Conservation (phyloP, 148 eudicot genomes). For the Cornus kousa region DNA sequence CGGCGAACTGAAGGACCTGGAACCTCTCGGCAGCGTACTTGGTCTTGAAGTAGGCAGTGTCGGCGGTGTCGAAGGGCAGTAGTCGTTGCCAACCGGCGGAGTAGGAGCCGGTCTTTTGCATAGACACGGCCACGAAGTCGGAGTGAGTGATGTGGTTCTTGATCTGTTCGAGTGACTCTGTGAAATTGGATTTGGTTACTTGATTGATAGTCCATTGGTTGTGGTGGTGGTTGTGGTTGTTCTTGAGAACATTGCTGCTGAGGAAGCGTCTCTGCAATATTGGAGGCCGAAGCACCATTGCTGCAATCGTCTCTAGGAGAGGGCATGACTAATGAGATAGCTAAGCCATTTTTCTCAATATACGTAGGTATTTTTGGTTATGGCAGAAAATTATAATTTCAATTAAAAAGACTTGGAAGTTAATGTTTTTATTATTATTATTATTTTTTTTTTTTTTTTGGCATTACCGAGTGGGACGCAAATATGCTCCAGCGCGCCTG, state of each 20-base stretch:
- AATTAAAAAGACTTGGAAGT: too few relatives aligned
- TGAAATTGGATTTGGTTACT: conserved; percentile 72
- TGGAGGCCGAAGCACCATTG: neutral
- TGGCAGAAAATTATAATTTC: too few relatives aligned
- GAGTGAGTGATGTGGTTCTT: conserved; percentile 41
- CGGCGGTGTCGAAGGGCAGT: conserved; percentile 59
- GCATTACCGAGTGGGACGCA: too few relatives aligned
- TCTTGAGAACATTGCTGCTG: conserved; percentile 20
- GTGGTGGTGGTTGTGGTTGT: conserved; percentile 9
- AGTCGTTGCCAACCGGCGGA: conserved; percentile 80
- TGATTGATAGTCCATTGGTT: conserved; percentile 59
- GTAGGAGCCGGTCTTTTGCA: conserved; percentile 72
- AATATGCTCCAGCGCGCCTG: too few relatives aligned
- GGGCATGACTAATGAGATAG: too few relatives aligned
- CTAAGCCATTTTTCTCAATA: too few relatives aligned
- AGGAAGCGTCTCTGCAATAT: conserved; percentile 36
- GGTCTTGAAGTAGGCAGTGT: conserved; percentile 69
- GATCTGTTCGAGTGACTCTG: conserved; percentile 38
- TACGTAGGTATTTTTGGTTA: too few relatives aligned
- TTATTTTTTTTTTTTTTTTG: too few relatives aligned
- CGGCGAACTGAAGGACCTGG: conserved; percentile 80
- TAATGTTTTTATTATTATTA: too few relatives aligned
- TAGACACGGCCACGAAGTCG: conserved; percentile 69
- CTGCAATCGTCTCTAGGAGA: neutral
- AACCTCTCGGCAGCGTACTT: conserved; percentile 69